Evolutionary conservation across 23 red algal genomes (phyloP), one percentile per base, ranked within the genome.

Genomic region (Gracilaria gracilis): DNA sequence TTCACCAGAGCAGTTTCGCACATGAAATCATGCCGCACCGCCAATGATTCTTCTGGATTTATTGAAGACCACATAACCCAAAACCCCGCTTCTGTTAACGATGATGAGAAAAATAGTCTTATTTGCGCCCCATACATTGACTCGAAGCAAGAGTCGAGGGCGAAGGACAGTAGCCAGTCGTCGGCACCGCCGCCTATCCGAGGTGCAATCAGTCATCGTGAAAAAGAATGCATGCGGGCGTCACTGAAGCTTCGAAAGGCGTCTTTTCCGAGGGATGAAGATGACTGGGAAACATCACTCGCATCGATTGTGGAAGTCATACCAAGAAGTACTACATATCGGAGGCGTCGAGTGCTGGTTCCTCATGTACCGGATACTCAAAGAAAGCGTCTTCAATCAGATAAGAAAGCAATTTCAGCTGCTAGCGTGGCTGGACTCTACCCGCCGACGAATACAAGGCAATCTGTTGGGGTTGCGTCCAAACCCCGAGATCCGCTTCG

Each of bases 381-480:
- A 35, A 70, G 65, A 70, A 70, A 70, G 65, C 65, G 65, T 34
- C 65, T 36, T 35, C 28, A 70, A 17, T 36, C 35, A 70, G 65
- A 70, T 2, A 70, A 70, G 65, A 70, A 70, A 38, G 65, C 65
- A 35, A 70, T 70, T 36, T 33, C 65, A 4, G 65, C 65, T 70
- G 65, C 65, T 70, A 70, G 28, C 17, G 34, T 17, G 3, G 28
- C 65, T 38, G 65, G 65, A 9, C 65, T 70, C 34, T 35, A 70
- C 25, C 65, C 65, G 25, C 17, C 65, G 3, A 4, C 65, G 34
- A 36, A 33, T 70, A 4, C 65, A 4, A 33, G 65, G 35, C 65
- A 70, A 4, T 70, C 14, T 15, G 14, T 17, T 33, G 65, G 65
- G 5, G 34, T 36, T 12, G 25, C 35, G 14, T 70, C 65, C 4